phyloP scores from a whole-genome alignment of 2,329 filamentous ascomycete genomes.

The Diaporthe citri region DNA sequence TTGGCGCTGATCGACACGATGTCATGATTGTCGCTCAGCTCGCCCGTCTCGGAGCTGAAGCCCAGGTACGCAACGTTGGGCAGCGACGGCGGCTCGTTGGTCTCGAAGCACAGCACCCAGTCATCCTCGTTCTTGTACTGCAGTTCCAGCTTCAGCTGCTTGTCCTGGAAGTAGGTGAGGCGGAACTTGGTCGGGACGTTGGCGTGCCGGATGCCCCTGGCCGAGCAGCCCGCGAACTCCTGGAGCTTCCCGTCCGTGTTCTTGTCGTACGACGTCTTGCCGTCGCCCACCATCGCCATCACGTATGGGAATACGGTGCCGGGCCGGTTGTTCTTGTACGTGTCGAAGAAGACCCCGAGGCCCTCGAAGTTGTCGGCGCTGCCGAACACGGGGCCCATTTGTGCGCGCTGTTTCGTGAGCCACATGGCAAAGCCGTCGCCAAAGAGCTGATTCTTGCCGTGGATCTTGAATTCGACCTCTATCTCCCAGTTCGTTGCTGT shows the following conservation, averaged over 20 bases:
- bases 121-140: conserved; percentile 93
- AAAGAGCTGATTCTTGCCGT: conserved; percentile 88
- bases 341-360: conserved; percentile 95
- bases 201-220: conserved; percentile 87
- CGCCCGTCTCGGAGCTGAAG: conserved; percentile 91
- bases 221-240: conserved; percentile 95
- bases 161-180: conserved; percentile 97
- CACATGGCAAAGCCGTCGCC: conserved; percentile 98
- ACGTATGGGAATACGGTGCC: conserved; percentile 97
- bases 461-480: conserved; percentile 94
- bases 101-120: conserved; percentile 92
- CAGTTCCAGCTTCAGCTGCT: conserved; percentile 88
- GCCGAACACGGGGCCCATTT: conserved; percentile 87
- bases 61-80: conserved; percentile 82
- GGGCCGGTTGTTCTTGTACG: conserved; percentile 99
- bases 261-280: conserved; percentile 90
- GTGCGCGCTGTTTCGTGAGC: conserved; percentile 93
- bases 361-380: conserved; percentile 91
- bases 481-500: conserved; percentile 99
- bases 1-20: conserved; percentile 88
- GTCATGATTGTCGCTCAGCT: conserved; percentile 97
- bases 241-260: conserved; percentile 93
- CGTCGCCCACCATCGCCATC: conserved; percentile 98
- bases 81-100: conserved; percentile 77
- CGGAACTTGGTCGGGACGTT: conserved; percentile 85